phyloP scores from a whole-genome alignment of 345 rosid genomes.

The Arabis alpina region DNA sequence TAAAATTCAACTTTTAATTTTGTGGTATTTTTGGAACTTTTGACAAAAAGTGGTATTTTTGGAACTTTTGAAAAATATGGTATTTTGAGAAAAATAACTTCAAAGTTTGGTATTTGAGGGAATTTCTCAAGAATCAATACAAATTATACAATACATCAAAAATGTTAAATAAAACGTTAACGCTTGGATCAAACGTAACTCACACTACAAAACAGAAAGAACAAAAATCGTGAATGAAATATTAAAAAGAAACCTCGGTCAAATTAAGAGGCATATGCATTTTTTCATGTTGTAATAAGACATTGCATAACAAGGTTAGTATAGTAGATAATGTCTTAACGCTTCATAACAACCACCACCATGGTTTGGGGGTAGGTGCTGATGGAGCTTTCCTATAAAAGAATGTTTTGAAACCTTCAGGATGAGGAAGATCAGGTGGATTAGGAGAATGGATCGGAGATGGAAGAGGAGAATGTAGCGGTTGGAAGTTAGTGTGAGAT shows the following conservation, averaged over 20 bases:
- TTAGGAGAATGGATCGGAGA: slow-evolving; percentile 15
- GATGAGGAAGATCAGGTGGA: slow-evolving; percentile 1
- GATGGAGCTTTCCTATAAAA: slow-evolving; percentile 24
- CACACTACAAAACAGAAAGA: not conserved
- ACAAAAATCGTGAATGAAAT: not conserved
- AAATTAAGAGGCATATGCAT: not conserved
- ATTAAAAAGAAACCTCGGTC: not conserved
- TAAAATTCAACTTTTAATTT: too few species aligned
- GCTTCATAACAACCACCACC: slow-evolving; percentile 36
- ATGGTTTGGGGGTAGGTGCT: slow-evolving; percentile 16
- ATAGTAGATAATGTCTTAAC: slow-evolving; percentile 1
- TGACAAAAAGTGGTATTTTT: too few species aligned
- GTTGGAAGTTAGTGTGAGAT: slow-evolving; percentile 20
- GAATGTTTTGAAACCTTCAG: slow-evolving; percentile 18
- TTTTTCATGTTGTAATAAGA: slow-evolving; percentile 12
- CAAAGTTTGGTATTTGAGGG: too few species aligned
- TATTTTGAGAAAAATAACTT: too few species aligned
- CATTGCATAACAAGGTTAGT: not conserved
- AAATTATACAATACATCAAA: not conserved
- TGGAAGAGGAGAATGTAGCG: slow-evolving; percentile 34
- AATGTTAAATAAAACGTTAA: not conserved
- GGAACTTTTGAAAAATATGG: too few species aligned
- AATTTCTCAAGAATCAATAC: too few species aligned
- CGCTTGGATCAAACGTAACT: not conserved
- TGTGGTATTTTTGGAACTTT: too few species aligned